Conservation (phyloP, 495 filamentous ascomycete species). For the Pseudomonodictys pantanalensis region DNA sequence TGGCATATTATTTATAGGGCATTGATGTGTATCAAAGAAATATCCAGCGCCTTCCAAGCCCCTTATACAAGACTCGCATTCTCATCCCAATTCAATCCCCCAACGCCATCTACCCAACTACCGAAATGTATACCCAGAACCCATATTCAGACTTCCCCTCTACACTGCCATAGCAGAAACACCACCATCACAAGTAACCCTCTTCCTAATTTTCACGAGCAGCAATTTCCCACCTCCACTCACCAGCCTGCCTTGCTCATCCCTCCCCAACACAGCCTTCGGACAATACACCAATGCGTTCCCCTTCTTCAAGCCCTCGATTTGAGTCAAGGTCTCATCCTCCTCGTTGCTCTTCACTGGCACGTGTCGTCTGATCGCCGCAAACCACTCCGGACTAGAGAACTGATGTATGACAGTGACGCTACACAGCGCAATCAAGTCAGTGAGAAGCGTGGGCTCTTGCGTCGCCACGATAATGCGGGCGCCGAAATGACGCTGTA, state of each 20-base stretch:
- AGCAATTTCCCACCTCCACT: too few species aligned
- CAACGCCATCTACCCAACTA: too few species aligned
- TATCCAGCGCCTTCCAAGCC: too few species aligned
- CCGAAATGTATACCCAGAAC: too few species aligned
- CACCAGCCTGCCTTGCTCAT: conserved; percentile 1
- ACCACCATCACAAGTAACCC: too few species aligned
- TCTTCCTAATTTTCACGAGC: too few species aligned
- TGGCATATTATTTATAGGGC: too few species aligned
- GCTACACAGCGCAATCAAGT: conserved; percentile 67
- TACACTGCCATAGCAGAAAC: too few species aligned
- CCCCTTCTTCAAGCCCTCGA: conserved; percentile 13
- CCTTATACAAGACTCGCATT: too few species aligned
- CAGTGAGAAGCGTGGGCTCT: conserved; percentile 71
- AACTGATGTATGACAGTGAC: conserved; percentile 74
- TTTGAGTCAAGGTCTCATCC: conserved; percentile 9
- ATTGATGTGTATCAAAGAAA: too few species aligned
- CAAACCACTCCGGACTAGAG: conserved; percentile 66
- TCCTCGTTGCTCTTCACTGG: conserved; percentile 16
- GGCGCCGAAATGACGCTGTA: conserved; percentile 66
- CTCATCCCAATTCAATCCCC: too few species aligned
- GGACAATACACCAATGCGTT: conserved; percentile 6
- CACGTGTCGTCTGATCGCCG: conserved; percentile 58
- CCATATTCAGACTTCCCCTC: too few species aligned
- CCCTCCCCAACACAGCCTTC: conserved; percentile 9
- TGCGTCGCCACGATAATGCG: conserved; percentile 73